phyloP scores from a whole-genome alignment of 306 rosid species.

The Vigna mungo region DNA sequence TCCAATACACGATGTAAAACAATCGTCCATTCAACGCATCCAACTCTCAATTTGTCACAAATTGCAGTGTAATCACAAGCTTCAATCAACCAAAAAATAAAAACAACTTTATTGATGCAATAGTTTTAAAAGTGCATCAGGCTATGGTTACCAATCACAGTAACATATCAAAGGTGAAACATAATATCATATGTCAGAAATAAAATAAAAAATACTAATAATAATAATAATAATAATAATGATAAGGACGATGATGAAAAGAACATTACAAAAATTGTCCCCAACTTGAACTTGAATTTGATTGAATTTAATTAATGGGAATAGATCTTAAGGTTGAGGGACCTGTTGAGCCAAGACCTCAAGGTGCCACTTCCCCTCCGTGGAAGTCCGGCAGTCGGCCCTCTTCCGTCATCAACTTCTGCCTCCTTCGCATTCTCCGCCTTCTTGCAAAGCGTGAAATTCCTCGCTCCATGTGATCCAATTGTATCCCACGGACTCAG shows the following conservation, averaged over 20 bases:
- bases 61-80: neutral
- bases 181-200: too few species aligned
- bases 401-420: slow-evolving; percentile 34
- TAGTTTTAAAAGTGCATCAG: too few species aligned
- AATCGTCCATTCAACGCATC: neutral
- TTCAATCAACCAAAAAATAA: neutral
- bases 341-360: slow-evolving; percentile 89
- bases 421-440: slow-evolving; percentile 51
- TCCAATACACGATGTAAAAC: too few species aligned
- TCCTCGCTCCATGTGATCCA: slow-evolving; percentile 82
- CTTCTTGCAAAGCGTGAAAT: slow-evolving; percentile 88
- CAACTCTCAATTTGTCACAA: neutral
- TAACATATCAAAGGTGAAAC: too few species aligned
- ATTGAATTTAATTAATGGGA: slow-evolving; percentile 59
- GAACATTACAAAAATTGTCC: neutral
- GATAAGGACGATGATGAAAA: neutral
- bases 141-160: too few species aligned
- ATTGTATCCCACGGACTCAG: slow-evolving; percentile 82
- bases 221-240: too few species aligned
- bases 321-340: slow-evolving; percentile 71
- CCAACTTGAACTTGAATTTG: neutral
- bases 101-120: too few species aligned
- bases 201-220: too few species aligned
- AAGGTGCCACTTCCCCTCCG: slow-evolving; percentile 72
- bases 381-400: neutral